Evolutionary conservation across 768 basidiomycete species (phyloP).

Genomic region (Clitopilus passeckerianus): DNA sequence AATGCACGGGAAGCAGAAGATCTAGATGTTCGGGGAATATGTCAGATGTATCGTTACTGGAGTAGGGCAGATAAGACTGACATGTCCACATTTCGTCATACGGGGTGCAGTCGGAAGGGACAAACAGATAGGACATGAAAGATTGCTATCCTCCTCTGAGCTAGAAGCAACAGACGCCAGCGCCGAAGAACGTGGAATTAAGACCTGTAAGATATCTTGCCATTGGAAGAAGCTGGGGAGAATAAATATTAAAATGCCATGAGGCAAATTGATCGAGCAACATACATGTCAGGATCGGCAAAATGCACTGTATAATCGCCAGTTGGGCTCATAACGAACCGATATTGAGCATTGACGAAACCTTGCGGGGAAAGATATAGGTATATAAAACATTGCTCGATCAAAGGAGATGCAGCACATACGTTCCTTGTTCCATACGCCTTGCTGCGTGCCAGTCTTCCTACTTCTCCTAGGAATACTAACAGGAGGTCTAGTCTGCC

Average conservation of each 20-base stretch:
- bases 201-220: conserved; percentile 92
- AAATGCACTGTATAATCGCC: conserved; percentile 94
- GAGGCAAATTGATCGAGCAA: conserved; percentile 11
- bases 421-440: conserved; percentile 91
- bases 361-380: conserved; percentile 39
- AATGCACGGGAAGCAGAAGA: conserved; percentile 94
- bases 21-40: conserved; percentile 35
- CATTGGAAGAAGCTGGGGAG: conserved; percentile 85
- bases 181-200: conserved; percentile 81
- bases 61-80: conserved; percentile 37
- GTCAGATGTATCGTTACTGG: conserved; percentile 7
- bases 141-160: conserved; percentile 55
- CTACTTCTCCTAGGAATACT: conserved; percentile 72
- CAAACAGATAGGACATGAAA: conserved; percentile 92
- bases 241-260: conserved; percentile 3
- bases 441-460: conserved; percentile 56
- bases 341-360: conserved; percentile 94
- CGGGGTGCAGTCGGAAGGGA: conserved; percentile 85
- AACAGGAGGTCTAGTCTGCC: conserved; percentile 57
- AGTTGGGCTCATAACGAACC: conserved; percentile 91
- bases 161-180: conserved; percentile 57
- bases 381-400: conserved; percentile 12
- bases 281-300: conserved; percentile 95
- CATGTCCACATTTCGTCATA: conserved; percentile 98
- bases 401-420: conserved; percentile 29